phyloP scores from a whole-genome alignment of 2,329 filamentous ascomycete genomes.

The Curvularia sp. region DNA sequence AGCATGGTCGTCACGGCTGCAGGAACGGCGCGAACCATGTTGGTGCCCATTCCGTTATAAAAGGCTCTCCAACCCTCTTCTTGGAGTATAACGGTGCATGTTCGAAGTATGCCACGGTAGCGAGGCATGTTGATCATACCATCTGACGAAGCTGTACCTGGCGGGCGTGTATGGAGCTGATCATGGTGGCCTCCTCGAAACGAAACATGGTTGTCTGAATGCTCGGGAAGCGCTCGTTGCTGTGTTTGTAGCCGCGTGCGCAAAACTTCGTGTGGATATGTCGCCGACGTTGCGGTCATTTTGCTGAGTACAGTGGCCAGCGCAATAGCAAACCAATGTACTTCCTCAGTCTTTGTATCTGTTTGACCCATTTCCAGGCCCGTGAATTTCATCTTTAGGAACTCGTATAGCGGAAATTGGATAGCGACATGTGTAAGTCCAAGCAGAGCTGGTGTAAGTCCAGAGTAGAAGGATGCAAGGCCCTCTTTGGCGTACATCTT shows the following conservation, averaged over 20 bases:
- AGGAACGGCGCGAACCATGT: conserved; percentile 94
- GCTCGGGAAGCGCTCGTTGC: conserved; percentile 67
- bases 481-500: conserved; percentile 97
- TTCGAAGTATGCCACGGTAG: conserved; percentile 82
- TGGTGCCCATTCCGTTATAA: conserved; percentile 96
- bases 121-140: conserved; percentile 62
- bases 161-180: conserved; percentile 54
- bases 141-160: conserved; percentile 60
- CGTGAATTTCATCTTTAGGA: conserved; percentile 87
- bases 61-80: conserved; percentile 98
- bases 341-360: conserved; percentile 62
- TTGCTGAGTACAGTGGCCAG: conserved; percentile 93
- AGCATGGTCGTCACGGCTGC: conserved; percentile 97
- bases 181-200: conserved; percentile 51
- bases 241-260: conserved; percentile 94
- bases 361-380: conserved; percentile 84
- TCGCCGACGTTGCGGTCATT: conserved; percentile 90
- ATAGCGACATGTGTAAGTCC: conserved; percentile 95
- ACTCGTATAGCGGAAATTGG: conserved; percentile 96
- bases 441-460: conserved; percentile 87
- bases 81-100: conserved; percentile 80
- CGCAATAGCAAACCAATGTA: conserved; percentile 83
- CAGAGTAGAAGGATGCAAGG: conserved; percentile 90
- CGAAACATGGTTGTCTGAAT: conserved; percentile 59
- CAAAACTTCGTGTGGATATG: conserved; percentile 96